Evolutionary conservation across 2,329 filamentous ascomycete genomes (phyloP).

Genomic region (Aaosphaeria pasadenensis): DNA sequence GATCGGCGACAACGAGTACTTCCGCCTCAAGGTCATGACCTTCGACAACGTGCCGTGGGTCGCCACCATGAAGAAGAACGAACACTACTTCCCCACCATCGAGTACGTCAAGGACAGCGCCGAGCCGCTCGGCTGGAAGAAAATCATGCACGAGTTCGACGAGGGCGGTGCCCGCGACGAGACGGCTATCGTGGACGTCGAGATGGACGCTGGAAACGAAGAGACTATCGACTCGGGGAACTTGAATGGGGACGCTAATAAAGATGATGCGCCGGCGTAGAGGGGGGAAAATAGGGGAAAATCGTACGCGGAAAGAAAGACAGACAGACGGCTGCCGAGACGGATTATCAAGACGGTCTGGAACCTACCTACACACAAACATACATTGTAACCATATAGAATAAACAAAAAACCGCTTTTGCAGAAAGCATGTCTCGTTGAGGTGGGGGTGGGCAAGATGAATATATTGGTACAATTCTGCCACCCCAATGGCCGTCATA

Average conservation of each 20-base stretch:
- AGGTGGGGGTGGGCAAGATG: no score
- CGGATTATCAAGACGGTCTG: no score
- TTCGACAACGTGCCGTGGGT: conserved; percentile 99
- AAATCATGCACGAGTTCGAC: conserved; percentile 54
- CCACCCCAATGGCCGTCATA: no score
- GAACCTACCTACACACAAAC: no score
- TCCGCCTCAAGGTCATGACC: conserved; percentile 93
- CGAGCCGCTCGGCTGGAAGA: conserved; percentile 55
- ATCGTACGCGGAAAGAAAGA: no score
- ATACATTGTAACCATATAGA: no score
- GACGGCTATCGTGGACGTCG: conserved; percentile 22
- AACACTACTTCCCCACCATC: conserved; percentile 80
- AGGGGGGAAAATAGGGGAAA: no score
- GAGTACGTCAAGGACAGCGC: conserved; percentile 60
- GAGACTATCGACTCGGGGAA: not conserved
- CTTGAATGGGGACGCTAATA: not conserved
- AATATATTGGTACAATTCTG: no score
- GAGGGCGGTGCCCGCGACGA: conserved; percentile 34
- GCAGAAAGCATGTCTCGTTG: no score
- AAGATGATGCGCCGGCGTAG: no score
- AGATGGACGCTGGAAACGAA: conserved; percentile 13
- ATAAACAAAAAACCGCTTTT: no score
- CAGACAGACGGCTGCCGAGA: no score
- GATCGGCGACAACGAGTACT: conserved; percentile 97
- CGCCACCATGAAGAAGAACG: conserved; percentile 99